A percentile compares a stretch with the other conserved stretches of the same genome.
Conservation (phyloP, 78 protist genomes). For the Pigoraptor vietnamica region DNA sequence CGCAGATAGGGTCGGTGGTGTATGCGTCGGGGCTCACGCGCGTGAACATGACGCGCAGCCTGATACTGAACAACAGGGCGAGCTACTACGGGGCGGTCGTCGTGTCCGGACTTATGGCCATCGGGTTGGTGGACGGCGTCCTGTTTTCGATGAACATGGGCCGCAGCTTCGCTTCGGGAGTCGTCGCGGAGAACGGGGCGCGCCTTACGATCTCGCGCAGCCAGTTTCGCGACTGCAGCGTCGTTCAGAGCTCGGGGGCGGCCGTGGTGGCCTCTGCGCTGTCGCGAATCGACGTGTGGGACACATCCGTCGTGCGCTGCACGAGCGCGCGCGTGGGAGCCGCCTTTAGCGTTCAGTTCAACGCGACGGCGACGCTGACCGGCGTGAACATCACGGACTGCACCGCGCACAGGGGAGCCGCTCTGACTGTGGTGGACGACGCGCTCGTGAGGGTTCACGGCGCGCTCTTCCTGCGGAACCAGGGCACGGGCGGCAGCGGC, state of each 20-base stretch:
- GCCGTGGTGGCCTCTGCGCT: background rate
- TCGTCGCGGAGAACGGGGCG: background rate
- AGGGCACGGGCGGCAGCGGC: background rate
- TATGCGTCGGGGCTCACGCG: background rate
- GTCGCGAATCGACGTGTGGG: background rate
- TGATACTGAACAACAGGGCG: background rate
- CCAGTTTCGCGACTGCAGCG: background rate
- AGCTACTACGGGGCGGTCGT: background rate
- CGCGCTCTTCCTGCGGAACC: background rate
- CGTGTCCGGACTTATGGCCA: background rate
- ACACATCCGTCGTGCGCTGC: background rate
- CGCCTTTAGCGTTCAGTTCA: background rate
- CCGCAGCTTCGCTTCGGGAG: background rate
- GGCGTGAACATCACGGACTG: background rate
- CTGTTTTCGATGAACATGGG: background rate
- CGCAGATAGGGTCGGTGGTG: background rate
- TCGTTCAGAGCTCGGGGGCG: background rate
- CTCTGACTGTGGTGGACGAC: background rate
- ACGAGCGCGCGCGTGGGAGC: background rate
- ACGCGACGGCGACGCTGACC: background rate
- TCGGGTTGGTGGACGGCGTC: background rate
- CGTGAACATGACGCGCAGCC: background rate
- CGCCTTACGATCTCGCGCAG: background rate
- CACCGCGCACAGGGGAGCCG: background rate
- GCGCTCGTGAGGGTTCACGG: background rate